phyloP scores from a whole-genome alignment of 1,139 yeast species.

The Yamadazyma oceani region DNA sequence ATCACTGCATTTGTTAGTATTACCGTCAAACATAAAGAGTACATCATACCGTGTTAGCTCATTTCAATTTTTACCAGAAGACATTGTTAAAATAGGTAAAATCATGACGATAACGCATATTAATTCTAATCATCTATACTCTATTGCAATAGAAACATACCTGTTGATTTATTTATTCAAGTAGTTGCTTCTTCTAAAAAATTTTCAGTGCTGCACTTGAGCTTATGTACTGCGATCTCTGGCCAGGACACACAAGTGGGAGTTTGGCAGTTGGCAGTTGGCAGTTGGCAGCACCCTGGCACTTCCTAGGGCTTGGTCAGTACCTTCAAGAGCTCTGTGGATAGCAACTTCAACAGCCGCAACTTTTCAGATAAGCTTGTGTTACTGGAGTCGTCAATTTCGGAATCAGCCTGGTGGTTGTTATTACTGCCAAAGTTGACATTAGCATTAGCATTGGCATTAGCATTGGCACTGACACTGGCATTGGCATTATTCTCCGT shows the following conservation, averaged over 20 bases:
- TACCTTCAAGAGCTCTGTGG: background rate
- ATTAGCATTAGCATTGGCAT: no score
- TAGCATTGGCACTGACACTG: slow-evolving; percentile 3
- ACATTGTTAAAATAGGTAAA: slow-evolving; percentile 29
- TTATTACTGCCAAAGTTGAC: no score
- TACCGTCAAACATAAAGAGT: slow-evolving; percentile 4
- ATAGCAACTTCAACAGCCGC: background rate
- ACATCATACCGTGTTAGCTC: slow-evolving; percentile 44
- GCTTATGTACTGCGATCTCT: no score
- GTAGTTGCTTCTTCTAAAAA: background rate
- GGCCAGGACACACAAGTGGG: no score
- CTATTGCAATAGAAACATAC: slow-evolving; percentile 7
- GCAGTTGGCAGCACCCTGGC: no score
- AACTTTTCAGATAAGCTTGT: background rate
- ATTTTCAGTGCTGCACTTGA: slow-evolving; percentile 1
- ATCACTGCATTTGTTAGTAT: slow-evolving; percentile 7
- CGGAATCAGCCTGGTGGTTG: slow-evolving; percentile 7
- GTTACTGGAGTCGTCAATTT: slow-evolving; percentile 6
- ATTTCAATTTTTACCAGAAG: slow-evolving; percentile 37
- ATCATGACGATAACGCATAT: slow-evolving; percentile 50
- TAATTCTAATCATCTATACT: slow-evolving; percentile 25
- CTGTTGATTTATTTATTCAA: slow-evolving; percentile 1
- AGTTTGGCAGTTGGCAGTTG: no score
- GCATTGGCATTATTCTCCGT: slow-evolving; percentile 3
- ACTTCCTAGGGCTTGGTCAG: background rate